phyloP scores from a whole-genome alignment of 2,329 filamentous ascomycete species.

The Clarireedia sp. region DNA sequence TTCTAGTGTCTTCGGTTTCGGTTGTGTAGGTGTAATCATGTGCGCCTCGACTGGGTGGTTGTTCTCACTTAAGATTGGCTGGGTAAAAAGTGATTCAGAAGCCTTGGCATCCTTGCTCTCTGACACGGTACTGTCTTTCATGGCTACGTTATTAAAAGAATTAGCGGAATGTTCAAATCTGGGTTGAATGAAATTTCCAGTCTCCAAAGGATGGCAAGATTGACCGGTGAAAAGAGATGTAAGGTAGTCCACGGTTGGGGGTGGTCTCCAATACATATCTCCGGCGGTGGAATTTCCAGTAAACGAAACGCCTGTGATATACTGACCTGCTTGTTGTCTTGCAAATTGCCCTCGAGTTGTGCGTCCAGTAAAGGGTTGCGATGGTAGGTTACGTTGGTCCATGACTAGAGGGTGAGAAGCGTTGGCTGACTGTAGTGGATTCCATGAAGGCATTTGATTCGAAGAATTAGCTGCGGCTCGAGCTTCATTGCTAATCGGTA shows the following conservation, averaged over 20 bases:
- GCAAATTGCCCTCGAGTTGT: constrained; percentile 24
- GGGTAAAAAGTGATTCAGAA: neutral
- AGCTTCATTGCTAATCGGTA: neutral
- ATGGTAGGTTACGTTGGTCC: neutral
- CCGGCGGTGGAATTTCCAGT: neutral
- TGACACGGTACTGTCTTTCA: neutral
- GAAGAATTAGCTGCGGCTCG: neutral
- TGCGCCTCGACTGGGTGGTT: neutral
- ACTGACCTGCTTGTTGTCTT: constrained; percentile 29
- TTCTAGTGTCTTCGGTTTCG: constrained; percentile 21
- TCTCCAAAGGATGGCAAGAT: constrained; percentile 2
- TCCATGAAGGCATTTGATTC: neutral
- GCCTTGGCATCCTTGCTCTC: neutral
- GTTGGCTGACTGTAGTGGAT: neutral
- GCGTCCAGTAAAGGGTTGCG: constrained; percentile 12
- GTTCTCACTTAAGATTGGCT: neutral
- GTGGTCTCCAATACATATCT: constrained; percentile 6
- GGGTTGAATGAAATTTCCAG: neutral
- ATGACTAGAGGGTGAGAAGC: neutral
- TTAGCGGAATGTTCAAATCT: constrained; percentile 7
- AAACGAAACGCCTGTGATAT: constrained; percentile 16
- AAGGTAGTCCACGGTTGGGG: constrained; percentile 10
- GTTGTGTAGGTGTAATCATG: constrained; percentile 6
- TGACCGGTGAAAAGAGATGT: constrained; percentile 12
- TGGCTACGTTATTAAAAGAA: constrained; percentile 18